Percentiles rank a stretch among this genome's conserved stretches.
phyloP scores from a whole-genome alignment of 2,329 filamentous ascomycete species.

The Botrytis galanthina region DNA sequence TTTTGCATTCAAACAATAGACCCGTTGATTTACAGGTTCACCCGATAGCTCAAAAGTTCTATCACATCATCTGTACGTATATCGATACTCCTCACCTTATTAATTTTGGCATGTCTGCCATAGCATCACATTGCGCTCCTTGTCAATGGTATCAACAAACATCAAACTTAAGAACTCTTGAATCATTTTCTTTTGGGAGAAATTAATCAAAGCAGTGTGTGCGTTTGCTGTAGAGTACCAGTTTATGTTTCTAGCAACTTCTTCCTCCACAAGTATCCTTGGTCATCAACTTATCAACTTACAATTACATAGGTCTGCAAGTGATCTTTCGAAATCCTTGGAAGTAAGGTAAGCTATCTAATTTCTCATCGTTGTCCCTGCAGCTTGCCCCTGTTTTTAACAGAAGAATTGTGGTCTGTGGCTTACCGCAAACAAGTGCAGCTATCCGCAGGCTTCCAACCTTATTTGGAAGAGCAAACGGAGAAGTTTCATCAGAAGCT shows the following conservation, averaged over 20 bases:
- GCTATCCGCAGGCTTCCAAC: constrained; percentile 23
- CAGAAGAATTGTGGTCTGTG: constrained; percentile 27
- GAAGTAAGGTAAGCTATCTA: constrained; percentile 2
- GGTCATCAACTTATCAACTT: not conserved
- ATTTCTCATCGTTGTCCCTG: constrained; percentile 9
- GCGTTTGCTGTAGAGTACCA: not conserved
- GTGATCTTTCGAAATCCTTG: constrained; percentile 4
- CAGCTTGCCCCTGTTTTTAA: constrained; percentile 22
- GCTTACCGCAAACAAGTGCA: constrained; percentile 29
- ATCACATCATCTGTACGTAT: constrained; percentile 7
- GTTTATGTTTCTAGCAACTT: not conserved
- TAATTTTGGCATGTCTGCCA: not conserved
- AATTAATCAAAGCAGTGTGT: not conserved
- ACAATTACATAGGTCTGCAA: constrained; percentile 9
- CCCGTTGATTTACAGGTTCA: not conserved
- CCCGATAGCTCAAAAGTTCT: not conserved
- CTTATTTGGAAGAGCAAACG: constrained; percentile 33
- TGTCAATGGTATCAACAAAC: not conserved
- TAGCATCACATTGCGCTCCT: not conserved
- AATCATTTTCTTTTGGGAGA: not conserved
- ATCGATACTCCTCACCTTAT: not conserved
- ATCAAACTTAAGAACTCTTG: constrained; percentile 4
- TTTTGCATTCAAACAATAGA: not conserved
- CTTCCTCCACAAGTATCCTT: not conserved
- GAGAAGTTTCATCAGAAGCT: constrained; percentile 19